Evolutionary conservation across 139 green algal genomes (phyloP).

Genomic region (Chlamydomonas schloesseri): DNA sequence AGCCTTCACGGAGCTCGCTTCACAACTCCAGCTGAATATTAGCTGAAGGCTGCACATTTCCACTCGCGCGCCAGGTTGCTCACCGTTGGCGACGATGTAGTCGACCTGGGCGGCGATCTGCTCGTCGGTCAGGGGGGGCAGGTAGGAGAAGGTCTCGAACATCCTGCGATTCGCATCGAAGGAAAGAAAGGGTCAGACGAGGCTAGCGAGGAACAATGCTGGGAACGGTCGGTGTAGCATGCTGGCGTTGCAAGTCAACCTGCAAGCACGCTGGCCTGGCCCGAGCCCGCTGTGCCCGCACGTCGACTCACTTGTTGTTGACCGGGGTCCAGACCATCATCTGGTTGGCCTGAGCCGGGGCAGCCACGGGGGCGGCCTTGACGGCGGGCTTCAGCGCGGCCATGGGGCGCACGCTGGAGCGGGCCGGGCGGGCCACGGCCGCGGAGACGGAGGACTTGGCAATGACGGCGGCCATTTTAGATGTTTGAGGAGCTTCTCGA

Average conservation of each 20-base stretch:
- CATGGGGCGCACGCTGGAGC: slow-evolving; percentile 8
- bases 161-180: slow-evolving; percentile 73
- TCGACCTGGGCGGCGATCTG: slow-evolving; percentile 95
- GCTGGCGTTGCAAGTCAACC: background rate
- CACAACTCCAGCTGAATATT: no score
- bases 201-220: background rate
- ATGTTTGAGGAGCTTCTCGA: background rate
- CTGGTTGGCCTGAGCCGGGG: slow-evolving; percentile 73
- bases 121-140: slow-evolving; percentile 92
- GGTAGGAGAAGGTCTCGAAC: slow-evolving; percentile 99
- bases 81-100: slow-evolving; percentile 94
- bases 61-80: background rate
- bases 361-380: slow-evolving; percentile 53
- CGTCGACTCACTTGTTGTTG: slow-evolving; percentile 83
- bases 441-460: slow-evolving; percentile 42
- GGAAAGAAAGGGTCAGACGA: background rate
- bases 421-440: slow-evolving; percentile 24
- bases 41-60: no score
- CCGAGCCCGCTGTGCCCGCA: background rate
- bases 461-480: slow-evolving; percentile 50
- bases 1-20: no score
- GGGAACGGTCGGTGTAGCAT: no score
- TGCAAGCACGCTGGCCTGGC: background rate
- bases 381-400: slow-evolving; percentile 48
- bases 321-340: slow-evolving; percentile 86